Base-by-base conservation (phyloP, 202 grass and related monocot species). In the Schoenoplectus tabernaemontani region DNA sequence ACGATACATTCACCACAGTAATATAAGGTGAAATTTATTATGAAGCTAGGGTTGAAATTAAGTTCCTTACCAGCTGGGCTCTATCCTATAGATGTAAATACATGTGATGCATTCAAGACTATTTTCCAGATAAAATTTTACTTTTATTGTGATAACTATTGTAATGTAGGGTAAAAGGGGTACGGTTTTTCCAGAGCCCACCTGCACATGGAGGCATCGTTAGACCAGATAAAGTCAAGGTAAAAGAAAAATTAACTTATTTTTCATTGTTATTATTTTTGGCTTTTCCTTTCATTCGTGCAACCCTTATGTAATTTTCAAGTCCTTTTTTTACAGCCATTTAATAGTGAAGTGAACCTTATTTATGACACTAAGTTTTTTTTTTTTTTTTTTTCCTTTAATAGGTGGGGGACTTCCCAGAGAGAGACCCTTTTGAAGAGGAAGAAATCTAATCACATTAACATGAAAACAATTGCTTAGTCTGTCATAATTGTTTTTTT, bases 201-300 rank as follows among this genome's bases (percentile, higher is more conserved):
- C 87, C 92, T 64, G 89, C 89, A 65, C 91, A 97, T 87, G 94
- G 94, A 64, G 91, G 78, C 48, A 89, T 97, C 74, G 85, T 97
- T 57, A 94, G 91, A 68, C 91, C 89, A 60, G 91, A 92, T 73
- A 97, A 93, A 97, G 87, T 97, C 72, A 97, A 93, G 91, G 94
- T 94, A 39, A 74, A 59, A 4, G 15, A 1, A 50, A 50, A 41
- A 20, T 82, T 42, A 16, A 4, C 23, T 5, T 51, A 37, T 26
- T 5, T 16, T 59, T 53, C 12, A 16, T 13, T 51, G 16, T 37
- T 12, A 48, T 78, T 64, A 5, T 46, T n/a, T 12, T 33, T 51
- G 30, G 23, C 13, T 28, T 30, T 34, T 33, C 1, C 26, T 50
- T 73, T 53, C 5, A 53, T 66, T 74, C 15, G 34, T 54, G 26